A percentile compares a stretch with the other conserved stretches of the same genome.
These are phyloP conservation scores for Acacia pycnantha DNA, from an alignment of 331 rosid genomes.

Conservation along the genomic window DNA sequence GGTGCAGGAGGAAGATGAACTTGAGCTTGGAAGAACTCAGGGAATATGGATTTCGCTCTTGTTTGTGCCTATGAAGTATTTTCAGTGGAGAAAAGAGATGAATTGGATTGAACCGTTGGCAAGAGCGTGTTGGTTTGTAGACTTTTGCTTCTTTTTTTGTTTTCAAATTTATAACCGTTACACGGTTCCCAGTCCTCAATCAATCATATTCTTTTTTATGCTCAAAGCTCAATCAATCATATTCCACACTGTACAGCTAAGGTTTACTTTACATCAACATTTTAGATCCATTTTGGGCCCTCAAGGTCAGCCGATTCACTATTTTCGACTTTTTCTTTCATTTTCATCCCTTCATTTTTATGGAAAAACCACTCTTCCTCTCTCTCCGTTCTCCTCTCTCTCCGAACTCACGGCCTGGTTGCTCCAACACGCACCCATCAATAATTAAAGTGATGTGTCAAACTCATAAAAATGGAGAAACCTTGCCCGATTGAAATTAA, in stretches of 20 bases:
- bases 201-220: too few species aligned
- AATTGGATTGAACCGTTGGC: background rate
- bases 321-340: background rate
- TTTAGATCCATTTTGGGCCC: background rate
- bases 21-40: background rate
- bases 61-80: background rate
- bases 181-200: background rate
- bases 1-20: background rate
- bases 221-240: too few species aligned
- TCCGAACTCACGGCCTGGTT: too few species aligned
- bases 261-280: background rate
- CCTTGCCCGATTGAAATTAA: too few species aligned
- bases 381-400: too few species aligned
- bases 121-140: background rate
- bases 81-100: background rate
- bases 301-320: background rate
- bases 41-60: background rate
- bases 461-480: too few species aligned
- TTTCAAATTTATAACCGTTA: slow-evolving; percentile 12
- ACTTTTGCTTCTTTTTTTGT: background rate
- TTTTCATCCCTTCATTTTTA: background rate
- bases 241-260: background rate
- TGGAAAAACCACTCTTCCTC: background rate
- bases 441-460: too few species aligned
- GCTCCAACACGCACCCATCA: too few species aligned